Conservation (phyloP, 2,329 filamentous ascomycete genomes). For the Aspergillus intermedius region DNA sequence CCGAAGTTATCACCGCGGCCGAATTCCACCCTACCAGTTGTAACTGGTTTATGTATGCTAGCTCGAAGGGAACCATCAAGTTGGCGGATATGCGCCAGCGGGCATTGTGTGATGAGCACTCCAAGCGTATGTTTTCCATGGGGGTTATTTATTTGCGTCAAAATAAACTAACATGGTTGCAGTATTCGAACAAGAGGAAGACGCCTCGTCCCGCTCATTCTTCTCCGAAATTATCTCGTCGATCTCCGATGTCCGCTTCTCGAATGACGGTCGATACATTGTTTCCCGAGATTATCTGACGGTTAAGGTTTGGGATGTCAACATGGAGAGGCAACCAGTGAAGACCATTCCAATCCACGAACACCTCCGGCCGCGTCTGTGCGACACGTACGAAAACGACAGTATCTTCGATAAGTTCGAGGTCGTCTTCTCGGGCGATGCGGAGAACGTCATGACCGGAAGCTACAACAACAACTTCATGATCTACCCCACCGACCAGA, state of each 20-base stretch:
- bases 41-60: conserved; percentile 99
- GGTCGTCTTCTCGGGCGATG: conserved; percentile 96
- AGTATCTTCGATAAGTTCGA: conserved; percentile 99
- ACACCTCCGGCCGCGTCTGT: conserved; percentile 85
- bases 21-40: conserved; percentile 96
- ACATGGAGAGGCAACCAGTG: conserved; percentile 94
- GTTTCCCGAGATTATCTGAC: conserved; percentile 96
- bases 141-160: not conserved
- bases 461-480: conserved; percentile 99
- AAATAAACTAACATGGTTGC: conserved; percentile 13
- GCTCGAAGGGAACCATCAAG: conserved; percentile 98
- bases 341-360: conserved; percentile 99
- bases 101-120: conserved; percentile 89
- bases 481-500: conserved; percentile 96
- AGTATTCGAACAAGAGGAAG: conserved; percentile 99
- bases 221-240: conserved; percentile 99
- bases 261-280: conserved; percentile 92
- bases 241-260: conserved; percentile 97
- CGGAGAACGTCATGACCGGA: conserved; percentile 98
- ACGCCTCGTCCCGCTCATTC: conserved; percentile 92
- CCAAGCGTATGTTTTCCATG: conserved; percentile 64
- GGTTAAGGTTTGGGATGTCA: conserved; percentile 99
- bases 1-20: conserved; percentile 95
- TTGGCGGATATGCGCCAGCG: conserved; percentile 97
- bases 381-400: conserved; percentile 98